phyloP scores from a whole-genome alignment of 257 asterid species.

The Plantago elongata region DNA sequence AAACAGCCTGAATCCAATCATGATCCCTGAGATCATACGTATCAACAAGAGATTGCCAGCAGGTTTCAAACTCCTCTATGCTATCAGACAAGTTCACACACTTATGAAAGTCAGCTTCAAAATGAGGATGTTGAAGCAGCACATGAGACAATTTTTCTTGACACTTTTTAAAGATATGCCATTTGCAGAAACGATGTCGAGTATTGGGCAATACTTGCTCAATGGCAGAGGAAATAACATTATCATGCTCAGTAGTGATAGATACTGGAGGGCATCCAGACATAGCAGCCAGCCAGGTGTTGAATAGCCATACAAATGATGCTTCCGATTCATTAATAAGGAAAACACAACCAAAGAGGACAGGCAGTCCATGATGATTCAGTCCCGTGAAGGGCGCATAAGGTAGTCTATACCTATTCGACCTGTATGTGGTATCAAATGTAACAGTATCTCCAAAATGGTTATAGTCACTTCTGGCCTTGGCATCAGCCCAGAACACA shows the following conservation, averaged over 20 bases:
- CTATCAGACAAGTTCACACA: conserved; percentile 83
- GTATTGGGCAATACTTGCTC: conserved; percentile 71
- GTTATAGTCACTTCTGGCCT: conserved; percentile 58
- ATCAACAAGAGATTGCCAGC: conserved; percentile 76
- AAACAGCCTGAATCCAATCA: conserved; percentile 71
- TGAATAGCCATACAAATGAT: conserved; percentile 81
- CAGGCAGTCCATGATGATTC: conserved; percentile 96
- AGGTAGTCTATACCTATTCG: conserved; percentile 90
- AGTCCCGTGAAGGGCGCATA: conserved; percentile 93
- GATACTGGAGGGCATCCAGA: conserved; percentile 66
- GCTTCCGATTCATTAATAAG: conserved; percentile 85
- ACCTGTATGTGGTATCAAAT: conserved; percentile 90
- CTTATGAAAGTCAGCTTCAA: conserved; percentile 79
- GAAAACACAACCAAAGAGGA: conserved; percentile 91
- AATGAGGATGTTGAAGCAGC: conserved; percentile 65
- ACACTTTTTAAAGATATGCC: conserved; percentile 95
- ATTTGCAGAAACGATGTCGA: conserved; percentile 92
- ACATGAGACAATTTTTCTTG: conserved; percentile 84
- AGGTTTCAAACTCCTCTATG: conserved; percentile 72
- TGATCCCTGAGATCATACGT: conserved; percentile 68
- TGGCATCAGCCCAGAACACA: conserved; percentile 93
- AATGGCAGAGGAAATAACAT: conserved; percentile 67
- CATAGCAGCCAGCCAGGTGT: conserved; percentile 93
- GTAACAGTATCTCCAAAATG: conserved; percentile 94
- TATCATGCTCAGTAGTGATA: conserved; percentile 85